phyloP scores from a whole-genome alignment of 2,329 filamentous ascomycete species.

The Acrocalymma vagum region DNA sequence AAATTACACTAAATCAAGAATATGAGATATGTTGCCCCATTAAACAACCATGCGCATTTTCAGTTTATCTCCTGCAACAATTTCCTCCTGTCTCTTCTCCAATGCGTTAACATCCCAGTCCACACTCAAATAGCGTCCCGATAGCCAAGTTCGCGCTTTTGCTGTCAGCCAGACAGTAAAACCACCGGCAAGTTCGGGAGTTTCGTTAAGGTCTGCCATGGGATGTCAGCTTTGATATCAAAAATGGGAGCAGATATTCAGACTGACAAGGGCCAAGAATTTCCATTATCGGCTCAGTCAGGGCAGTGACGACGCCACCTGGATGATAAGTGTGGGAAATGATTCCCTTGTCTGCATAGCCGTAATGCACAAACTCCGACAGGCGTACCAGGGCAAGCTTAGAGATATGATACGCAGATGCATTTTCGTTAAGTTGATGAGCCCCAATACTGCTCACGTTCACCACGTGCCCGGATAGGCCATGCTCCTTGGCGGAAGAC shows the following conservation, averaged over 20 bases:
- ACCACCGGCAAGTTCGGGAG: slow-evolving; percentile 18
- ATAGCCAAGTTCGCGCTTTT: slow-evolving; percentile 27
- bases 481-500: slow-evolving; percentile 44
- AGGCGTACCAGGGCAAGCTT: slow-evolving; percentile 62
- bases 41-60: slow-evolving; percentile 25
- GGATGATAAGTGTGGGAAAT: slow-evolving; percentile 34
- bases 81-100: slow-evolving; percentile 26
- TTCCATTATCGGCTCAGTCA: slow-evolving; percentile 8
- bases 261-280: slow-evolving; percentile 5
- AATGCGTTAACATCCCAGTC: slow-evolving; percentile 36
- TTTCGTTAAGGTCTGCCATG: slow-evolving; percentile 12
- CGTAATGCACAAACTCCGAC: slow-evolving; percentile 58
- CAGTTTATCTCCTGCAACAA: slow-evolving; percentile 30
- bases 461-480: slow-evolving; percentile 45
- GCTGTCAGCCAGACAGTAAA: slow-evolving; percentile 31
- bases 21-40: too few relatives aligned
- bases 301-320: slow-evolving; percentile 33
- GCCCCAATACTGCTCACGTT: slow-evolving; percentile 58
- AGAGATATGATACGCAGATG: slow-evolving; percentile 53
- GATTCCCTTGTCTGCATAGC: slow-evolving; percentile 42
- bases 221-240: neutral
- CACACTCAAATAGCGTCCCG: slow-evolving; percentile 30
- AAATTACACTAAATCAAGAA: too few relatives aligned
- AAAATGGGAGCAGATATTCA: neutral
- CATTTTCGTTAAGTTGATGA: slow-evolving; percentile 13